Evolutionary conservation across 257 asterid genomes (phyloP).

Genomic region (Ilex asprella): DNA sequence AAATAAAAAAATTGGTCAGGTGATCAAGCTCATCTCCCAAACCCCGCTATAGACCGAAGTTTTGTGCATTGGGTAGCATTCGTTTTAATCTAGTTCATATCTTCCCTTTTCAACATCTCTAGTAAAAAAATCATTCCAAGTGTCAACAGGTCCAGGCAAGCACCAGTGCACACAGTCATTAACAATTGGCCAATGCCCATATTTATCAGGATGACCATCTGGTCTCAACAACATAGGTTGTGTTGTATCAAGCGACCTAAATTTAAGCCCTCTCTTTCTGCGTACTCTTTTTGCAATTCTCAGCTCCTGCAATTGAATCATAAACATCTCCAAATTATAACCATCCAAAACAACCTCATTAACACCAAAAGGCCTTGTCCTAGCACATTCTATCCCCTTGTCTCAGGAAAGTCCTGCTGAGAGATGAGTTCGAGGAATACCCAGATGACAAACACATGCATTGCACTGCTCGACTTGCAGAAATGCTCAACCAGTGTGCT

Average conservation of each 20-base stretch:
- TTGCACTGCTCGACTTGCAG: too few relatives aligned
- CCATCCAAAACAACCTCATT: slow-evolving; percentile 42
- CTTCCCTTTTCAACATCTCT: slow-evolving; percentile 30
- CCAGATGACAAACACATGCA: too few relatives aligned
- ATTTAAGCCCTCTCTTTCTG: slow-evolving; percentile 35
- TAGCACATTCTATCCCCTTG: slow-evolving; percentile 65
- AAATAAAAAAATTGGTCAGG: too few relatives aligned
- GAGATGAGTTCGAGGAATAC: too few relatives aligned
- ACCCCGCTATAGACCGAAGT: too few relatives aligned
- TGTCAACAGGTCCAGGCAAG: slow-evolving; percentile 44
- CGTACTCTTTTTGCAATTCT: slow-evolving; percentile 54
- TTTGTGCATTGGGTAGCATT: too few relatives aligned
- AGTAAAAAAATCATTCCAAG: slow-evolving; percentile 42
- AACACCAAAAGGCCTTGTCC: slow-evolving; percentile 51
- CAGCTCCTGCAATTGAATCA: slow-evolving; percentile 67
- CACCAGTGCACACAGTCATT: slow-evolving; percentile 50
- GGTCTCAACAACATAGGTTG: slow-evolving; percentile 35
- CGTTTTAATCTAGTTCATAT: too few relatives aligned
- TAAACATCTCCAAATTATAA: slow-evolving; percentile 47
- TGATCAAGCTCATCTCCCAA: too few relatives aligned
- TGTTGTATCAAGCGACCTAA: slow-evolving; percentile 37
- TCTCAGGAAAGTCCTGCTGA: too few relatives aligned
- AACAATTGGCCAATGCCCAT: slow-evolving; percentile 25
- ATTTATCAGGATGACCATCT: slow-evolving; percentile 44
- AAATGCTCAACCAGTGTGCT: too few relatives aligned